Evolutionary conservation across 257 asterid genomes (phyloP).

Genomic region (Solanum peruvianum): DNA sequence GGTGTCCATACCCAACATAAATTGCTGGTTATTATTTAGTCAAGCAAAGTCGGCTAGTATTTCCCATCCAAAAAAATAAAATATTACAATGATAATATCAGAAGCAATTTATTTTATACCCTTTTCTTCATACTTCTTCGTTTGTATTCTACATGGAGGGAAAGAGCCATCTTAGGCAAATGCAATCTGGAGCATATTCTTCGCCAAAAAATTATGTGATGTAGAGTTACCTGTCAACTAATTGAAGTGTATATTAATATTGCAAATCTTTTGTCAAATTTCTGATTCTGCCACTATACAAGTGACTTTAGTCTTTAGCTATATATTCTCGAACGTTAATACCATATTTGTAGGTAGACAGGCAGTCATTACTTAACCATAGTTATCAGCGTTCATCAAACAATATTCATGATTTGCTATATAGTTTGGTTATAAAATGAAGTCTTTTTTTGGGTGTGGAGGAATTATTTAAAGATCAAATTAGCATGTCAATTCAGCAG

Average conservation of each 20-base stretch:
- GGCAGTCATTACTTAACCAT: neutral
- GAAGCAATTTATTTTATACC: neutral
- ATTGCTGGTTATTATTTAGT: neutral
- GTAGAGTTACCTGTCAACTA: too few relatives aligned
- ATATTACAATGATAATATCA: too few relatives aligned
- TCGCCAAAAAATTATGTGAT: too few relatives aligned
- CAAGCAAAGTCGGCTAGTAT: neutral
- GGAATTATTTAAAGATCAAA: neutral
- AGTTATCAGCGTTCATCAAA: neutral
- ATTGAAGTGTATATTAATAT: too few relatives aligned
- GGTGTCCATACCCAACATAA: too few relatives aligned
- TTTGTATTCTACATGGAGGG: too few relatives aligned
- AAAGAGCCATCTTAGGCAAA: too few relatives aligned
- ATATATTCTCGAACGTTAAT: neutral
- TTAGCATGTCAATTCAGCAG: neutral
- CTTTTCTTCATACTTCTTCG: too few relatives aligned
- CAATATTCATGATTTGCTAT: neutral
- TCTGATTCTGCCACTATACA: neutral
- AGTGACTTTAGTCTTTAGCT: neutral
- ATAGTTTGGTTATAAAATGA: neutral
- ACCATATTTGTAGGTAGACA: neutral
- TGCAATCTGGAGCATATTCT: too few relatives aligned
- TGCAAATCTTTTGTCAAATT: too few relatives aligned
- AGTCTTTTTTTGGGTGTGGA: neutral
- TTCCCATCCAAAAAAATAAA: neutral